phyloP scores from a whole-genome alignment of 1,284 basidiomycete species.

The Abortiporus biennis region DNA sequence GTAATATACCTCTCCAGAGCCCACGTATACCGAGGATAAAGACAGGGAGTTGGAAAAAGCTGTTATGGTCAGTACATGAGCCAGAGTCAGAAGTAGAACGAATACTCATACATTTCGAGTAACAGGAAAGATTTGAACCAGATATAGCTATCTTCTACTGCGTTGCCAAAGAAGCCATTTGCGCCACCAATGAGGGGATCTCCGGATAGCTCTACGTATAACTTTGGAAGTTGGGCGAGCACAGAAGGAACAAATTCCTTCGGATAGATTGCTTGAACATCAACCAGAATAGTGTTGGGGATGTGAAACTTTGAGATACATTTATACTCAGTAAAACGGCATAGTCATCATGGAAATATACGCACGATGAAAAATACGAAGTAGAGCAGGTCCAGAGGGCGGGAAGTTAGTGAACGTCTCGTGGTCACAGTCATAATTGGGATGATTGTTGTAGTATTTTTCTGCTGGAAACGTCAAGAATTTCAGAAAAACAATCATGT shows the following conservation, averaged over 20 bases:
- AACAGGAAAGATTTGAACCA: constrained; percentile 67
- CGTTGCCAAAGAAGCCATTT: constrained; percentile 37
- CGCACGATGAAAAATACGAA: constrained; percentile 55
- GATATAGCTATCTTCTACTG: constrained; percentile 31
- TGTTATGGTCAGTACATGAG: constrained; percentile 19
- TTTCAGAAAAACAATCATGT: no score
- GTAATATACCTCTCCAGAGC: constrained; percentile 54
- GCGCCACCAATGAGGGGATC: constrained; percentile 61
- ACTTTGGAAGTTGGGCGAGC: constrained; percentile 34
- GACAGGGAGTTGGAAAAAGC: constrained; percentile 71
- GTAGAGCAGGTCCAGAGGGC: constrained; percentile 60
- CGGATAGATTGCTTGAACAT: constrained; percentile 68
- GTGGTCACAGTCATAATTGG: constrained; percentile 11
- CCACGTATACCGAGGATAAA: constrained; percentile 65
- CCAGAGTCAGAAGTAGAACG: background rate
- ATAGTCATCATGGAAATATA: background rate
- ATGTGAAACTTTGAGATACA: constrained; percentile 46
- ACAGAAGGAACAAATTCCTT: constrained; percentile 37
- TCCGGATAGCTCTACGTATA: constrained; percentile 45
- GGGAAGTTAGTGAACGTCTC: constrained; percentile 38
- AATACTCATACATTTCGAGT: constrained; percentile 42
- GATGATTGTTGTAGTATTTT: no score
- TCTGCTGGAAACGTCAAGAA: no score
- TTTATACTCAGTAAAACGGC: background rate
- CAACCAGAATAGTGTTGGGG: constrained; percentile 56